Base-by-base conservation (phyloP, 495 filamentous ascomycete species). In the Parachaetomium inaequale region DNA sequence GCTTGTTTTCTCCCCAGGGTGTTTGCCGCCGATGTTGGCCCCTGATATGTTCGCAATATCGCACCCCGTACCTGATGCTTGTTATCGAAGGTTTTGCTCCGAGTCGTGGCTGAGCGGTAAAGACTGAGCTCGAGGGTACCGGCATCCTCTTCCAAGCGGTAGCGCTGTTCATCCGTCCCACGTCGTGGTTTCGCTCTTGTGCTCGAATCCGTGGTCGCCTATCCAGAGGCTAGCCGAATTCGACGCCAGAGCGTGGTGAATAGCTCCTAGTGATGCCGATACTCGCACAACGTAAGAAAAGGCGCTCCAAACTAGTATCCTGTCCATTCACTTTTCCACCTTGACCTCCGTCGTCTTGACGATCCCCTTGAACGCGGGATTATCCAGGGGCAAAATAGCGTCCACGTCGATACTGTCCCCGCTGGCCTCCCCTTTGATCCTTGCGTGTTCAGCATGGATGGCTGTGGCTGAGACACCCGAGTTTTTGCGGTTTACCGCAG, bases 341-440 rank as follows among this genome's bases (percentile, higher is more conserved):
- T 26, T 55, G 45, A 62, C 32, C 52, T 62, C 59, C 0, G 42
- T 56, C 10, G 59, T 62, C 50, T 62, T 62, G 50, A 62, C 52
- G 10, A 62, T 56, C 21, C 59, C 59, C 36, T 36, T 47, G 11
- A 54, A 32, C 50, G 7, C 58, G n/a, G 34, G 32, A 2, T 54
- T 36, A 5, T 54, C 40, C 12, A n/a, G 28, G 4, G 47, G 25
- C 28, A 31, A 25, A 10, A 25, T 38, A 31, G 29, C 32, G 17
- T 54, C 51, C n/a, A 7, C 4, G 4, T 38, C 51, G 21, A 29
- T 23, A 7, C 31, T 34, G 15, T 54, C 51, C 17, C 32, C 51
- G n/a, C 51, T 25, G 31, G 14, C 32, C 11, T 38, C 32, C 31
- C n/a, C 51, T 34, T 54, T 54, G 7, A 23, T 2, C 17, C 38